Evolutionary conservation across 371 early-diverging fungal genomes (phyloP), one percentile per base, ranked within the genome.

Genomic region (Blyttiomyces sp.): DNA sequence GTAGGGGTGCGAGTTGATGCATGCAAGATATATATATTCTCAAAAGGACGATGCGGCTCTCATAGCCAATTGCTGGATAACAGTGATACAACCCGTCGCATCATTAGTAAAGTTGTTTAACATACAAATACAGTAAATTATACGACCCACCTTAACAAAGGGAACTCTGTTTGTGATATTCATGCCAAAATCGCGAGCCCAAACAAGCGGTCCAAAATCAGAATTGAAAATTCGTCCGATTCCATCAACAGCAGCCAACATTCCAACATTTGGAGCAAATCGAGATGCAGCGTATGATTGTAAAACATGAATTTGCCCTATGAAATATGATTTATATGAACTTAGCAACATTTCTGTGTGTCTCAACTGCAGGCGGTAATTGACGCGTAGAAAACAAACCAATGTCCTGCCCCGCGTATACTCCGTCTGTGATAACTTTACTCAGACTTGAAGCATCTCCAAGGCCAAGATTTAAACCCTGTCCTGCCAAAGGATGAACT

Each of bases 401-500:
- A 33, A 96, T 75, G 64, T 97, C 96, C 33, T 85, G 81, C 13
- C 97, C 97, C 3, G 77, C 79, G 1, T 54, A 55, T 9, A 84
- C 71, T 2, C 90, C 92, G 21, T 74, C 73, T 43, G 80, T 80
- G 26, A 96, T 59, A 5, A 83, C 71, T 26, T 76, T 63, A 0
- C 84, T 73, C 30, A 97, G 76, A 43, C 84, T 73, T 57, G 86
- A 81, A 0, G 90, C 91, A 70, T 97, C 98, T 3, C 85, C 80
- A 3, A 97, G 63, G 1, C 97, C 97, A 64, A 94, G 84, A 70
- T 96, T 96, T 39, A 97, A 72, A 9, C 98, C 98, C 74, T 95
- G 97, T 0, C 98, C 98, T 4, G 96, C 98, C 58, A 97, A 78
- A 19, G 98, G 98, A 64, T 97, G 97, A 34, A 93, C 86, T 0